These are phyloP conservation scores for Neofusicoccum sp. DNA, from an alignment of 2,329 filamentous ascomycete genomes.

Conservation along the genomic window DNA sequence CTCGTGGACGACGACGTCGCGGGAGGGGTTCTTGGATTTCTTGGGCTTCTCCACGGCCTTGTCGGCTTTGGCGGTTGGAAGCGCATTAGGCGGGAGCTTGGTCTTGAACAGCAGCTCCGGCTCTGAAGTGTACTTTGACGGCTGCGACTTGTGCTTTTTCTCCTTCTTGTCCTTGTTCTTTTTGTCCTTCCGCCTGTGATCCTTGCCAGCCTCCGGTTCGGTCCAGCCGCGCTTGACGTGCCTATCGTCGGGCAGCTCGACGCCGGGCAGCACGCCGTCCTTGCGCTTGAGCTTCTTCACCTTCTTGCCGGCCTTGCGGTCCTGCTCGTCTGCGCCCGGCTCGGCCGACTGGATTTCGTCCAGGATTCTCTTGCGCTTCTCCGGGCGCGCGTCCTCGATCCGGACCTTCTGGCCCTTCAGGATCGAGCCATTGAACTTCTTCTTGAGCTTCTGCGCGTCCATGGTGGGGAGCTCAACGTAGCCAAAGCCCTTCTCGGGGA, in stretches of 20 bases:
- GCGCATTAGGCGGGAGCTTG: conserved; percentile 65
- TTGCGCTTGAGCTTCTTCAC: conserved; percentile 51
- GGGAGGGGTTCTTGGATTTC: conserved; percentile 49
- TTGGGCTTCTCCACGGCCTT: conserved; percentile 39
- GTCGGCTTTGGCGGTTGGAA: conserved; percentile 36
- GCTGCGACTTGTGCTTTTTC: conserved; percentile 61
- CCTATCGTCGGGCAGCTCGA: conserved; percentile 71
- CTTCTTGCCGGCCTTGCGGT: conserved; percentile 48
- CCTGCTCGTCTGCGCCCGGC: conserved; percentile 52
- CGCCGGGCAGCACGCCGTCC: conserved; percentile 63
- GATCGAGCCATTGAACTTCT: conserved; percentile 84
- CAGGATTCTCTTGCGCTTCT: conserved; percentile 51
- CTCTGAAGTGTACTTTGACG: conserved; percentile 79
- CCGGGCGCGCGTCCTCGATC: conserved; percentile 77
- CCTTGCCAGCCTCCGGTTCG: conserved; percentile 58
- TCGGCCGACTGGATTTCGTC: conserved; percentile 41
- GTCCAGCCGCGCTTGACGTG: conserved; percentile 92
- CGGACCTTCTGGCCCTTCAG: conserved; percentile 84
- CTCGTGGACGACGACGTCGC: conserved; percentile 77
- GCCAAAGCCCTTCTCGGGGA: conserved; percentile 88
- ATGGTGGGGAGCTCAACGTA: conserved; percentile 79
- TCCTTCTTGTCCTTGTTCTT: conserved; percentile 53
- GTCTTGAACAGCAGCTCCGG: conserved; percentile 86
- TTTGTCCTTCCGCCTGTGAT: conserved; percentile 51
- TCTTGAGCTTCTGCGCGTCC: conserved; percentile 88